A percentile compares a stretch with the other conserved stretches of the same genome.
These are phyloP conservation scores for Moricandia arvensis DNA, from an alignment of 345 rosid genomes.

Conservation along the genomic window DNA sequence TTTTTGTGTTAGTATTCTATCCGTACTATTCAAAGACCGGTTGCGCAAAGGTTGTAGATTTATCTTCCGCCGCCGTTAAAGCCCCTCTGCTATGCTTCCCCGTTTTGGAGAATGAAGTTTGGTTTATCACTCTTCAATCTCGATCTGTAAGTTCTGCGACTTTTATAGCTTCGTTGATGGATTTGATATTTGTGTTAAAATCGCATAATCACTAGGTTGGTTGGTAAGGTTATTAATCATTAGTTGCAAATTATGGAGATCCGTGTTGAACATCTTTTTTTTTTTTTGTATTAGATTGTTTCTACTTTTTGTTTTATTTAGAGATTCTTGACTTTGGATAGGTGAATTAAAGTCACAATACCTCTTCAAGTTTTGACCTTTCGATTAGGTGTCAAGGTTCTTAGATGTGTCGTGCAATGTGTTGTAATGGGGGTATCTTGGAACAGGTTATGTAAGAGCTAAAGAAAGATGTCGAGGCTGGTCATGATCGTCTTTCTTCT, in stretches of 20 bases:
- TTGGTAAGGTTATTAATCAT: no score
- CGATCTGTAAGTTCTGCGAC: neutral
- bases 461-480: conserved; percentile 64
- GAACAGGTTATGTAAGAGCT: conserved; percentile 46
- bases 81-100: no score
- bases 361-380: neutral
- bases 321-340: neutral
- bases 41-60: no score
- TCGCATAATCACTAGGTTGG: no score
- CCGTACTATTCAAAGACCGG: no score
- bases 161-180: neutral
- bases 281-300: neutral
- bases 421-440: neutral
- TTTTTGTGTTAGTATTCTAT: no score
- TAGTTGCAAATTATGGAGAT: neutral
- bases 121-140: neutral
- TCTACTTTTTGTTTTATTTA: conserved; percentile 1
- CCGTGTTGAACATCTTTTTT: neutral
- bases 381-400: neutral
- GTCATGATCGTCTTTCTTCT: conserved; percentile 67
- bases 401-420: neutral
- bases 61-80: no score
- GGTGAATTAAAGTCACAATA: neutral
- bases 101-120: neutral
- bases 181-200: no score